Base-by-base conservation (phyloP, 345 rosid species). In the Cochlearia excelsa region DNA sequence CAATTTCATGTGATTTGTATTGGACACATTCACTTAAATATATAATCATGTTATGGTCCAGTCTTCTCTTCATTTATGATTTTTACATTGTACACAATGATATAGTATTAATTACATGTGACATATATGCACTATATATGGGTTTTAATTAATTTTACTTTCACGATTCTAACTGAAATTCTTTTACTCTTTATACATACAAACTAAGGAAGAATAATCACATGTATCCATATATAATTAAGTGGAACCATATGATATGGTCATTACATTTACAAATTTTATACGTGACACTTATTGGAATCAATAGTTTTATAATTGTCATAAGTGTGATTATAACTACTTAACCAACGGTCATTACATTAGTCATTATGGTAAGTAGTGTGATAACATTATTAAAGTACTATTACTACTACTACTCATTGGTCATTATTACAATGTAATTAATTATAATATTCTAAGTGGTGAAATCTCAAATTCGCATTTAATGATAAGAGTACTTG, bases 1-100 rank as follows among this genome's bases (percentile, higher is more conserved):
- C 9, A 30, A 8, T 2, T 16, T 63, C 74, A 70, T 70, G 74
- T 70, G 74, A 70, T 70, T 35, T 50, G 52, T 50, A 38, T 57
- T 70, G 74, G 65, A 65, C 57, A 70, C 43, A 63, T 44, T 70
- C 74, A 57, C 60, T 57, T 70, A 44, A 70, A 56, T 50, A 46
- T 33, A 40, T 16, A 46, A 38, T 9, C 60, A 26, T 55, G 51
- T 61, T 43, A 48, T 63, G 74, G 74, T 70, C 69, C 74, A 35
- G 66, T 54, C 64, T 69, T 31, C 52, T 59, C 64, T 57, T 28
- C 64, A 56, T 56, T 70, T 56, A 57, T 63, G 56, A 51, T 63
- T 43, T 26, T 45, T 37, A 1, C 3, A 29, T 50, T 63, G 65
- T 63, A 57, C 69, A 63, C 9, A 40, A 26, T 55, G 6, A 9